A percentile compares a stretch with the other conserved stretches of the same genome.
phyloP scores from a whole-genome alignment of 2,329 filamentous ascomycete genomes.

The Coniochaeta sp. region DNA sequence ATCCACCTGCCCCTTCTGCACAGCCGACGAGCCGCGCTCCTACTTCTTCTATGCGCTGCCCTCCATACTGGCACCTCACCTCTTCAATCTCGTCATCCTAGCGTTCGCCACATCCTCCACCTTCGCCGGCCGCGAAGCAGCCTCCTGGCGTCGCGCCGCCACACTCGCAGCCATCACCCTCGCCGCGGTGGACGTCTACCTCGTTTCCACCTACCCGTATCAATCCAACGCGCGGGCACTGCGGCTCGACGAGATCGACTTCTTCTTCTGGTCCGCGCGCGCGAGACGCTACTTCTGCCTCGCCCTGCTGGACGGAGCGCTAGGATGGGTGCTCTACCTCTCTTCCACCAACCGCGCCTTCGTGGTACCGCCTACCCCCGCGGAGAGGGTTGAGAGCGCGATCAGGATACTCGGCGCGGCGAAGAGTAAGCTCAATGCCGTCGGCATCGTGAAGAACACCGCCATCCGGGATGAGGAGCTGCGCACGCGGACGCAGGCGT shows the following conservation, averaged over 20 bases:
- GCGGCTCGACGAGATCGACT: constrained; percentile 56
- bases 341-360: constrained; percentile 76
- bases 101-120: constrained; percentile 65
- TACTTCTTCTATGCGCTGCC: constrained; percentile 81
- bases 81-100: constrained; percentile 66
- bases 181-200: constrained; percentile 57
- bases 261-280: constrained; percentile 64
- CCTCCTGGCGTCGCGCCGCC: constrained; percentile 64
- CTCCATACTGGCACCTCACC: constrained; percentile 65
- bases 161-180: constrained; percentile 54
- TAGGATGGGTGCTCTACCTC: constrained; percentile 65
- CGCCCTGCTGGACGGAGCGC: constrained; percentile 51
- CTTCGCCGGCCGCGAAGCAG: constrained; percentile 55
- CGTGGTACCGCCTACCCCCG: constrained; percentile 48
- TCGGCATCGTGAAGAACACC: constrained; percentile 74
- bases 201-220: constrained; percentile 57
- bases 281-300: constrained; percentile 57
- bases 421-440: constrained; percentile 61
- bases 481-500: constrained; percentile 56
- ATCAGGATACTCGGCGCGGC: constrained; percentile 49
- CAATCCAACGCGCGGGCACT: constrained; percentile 55
- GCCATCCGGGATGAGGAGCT: constrained; percentile 65
- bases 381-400: constrained; percentile 57
- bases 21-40: constrained; percentile 55
- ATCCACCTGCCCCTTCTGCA: constrained; percentile 75